A percentile compares a stretch with the other conserved stretches of the same genome.
Evolutionary conservation across 1,284 basidiomycete species (phyloP).

Genomic region (Marasmius sp.): DNA sequence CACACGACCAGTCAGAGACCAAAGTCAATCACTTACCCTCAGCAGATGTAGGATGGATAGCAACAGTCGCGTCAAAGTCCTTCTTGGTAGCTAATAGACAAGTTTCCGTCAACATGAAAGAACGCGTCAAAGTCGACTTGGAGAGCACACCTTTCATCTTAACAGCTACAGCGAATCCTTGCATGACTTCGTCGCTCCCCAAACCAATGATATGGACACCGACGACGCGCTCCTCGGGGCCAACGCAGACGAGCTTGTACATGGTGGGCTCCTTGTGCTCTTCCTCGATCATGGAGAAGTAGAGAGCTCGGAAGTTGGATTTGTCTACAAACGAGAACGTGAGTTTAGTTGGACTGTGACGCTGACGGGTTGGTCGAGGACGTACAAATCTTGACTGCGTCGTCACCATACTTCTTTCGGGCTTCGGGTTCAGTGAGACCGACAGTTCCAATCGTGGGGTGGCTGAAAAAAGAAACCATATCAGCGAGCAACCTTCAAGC

Average conservation of each 20-base stretch:
- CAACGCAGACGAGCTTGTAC: conserved; percentile 89
- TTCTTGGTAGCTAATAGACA: conserved; percentile 64
- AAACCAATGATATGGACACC: conserved; percentile 92
- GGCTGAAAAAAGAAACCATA: conserved; percentile 43
- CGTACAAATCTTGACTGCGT: conserved; percentile 88
- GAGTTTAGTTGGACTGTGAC: background rate
- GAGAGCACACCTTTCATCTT: conserved; percentile 84
- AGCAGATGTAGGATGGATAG: conserved; percentile 85
- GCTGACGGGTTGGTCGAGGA: conserved; percentile 14
- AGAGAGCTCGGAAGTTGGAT: conserved; percentile 80
- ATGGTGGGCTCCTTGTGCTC: conserved; percentile 90
- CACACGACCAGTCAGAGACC: background rate
- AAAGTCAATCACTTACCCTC: conserved; percentile 52
- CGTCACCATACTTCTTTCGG: conserved; percentile 81
- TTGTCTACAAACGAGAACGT: conserved; percentile 47
- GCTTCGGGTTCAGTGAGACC: conserved; percentile 93
- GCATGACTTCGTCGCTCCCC: conserved; percentile 90
- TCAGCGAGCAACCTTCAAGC: conserved; percentile 4
- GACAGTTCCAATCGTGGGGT: conserved; percentile 91
- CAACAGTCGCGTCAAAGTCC: conserved; percentile 87
- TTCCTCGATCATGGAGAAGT: conserved; percentile 86
- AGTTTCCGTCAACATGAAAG: background rate
- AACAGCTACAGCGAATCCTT: conserved; percentile 93
- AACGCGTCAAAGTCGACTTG: background rate
- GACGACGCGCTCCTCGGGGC: conserved; percentile 91